Conservation (phyloP, 2,329 filamentous ascomycete genomes). For the Neofusicoccum ribis region DNA sequence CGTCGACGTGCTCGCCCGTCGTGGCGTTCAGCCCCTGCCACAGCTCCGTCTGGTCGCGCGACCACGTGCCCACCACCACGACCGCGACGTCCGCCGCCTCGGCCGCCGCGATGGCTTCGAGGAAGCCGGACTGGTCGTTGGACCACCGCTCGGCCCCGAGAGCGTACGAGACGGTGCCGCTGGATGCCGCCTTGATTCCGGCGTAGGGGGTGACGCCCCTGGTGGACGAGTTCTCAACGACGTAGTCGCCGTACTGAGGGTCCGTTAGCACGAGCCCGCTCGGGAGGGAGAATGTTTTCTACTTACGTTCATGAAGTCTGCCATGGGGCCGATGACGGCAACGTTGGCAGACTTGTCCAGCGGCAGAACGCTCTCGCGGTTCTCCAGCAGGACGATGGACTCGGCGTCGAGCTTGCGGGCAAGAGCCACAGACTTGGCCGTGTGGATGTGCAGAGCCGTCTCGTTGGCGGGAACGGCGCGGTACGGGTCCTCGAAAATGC, state of each 20-base stretch:
- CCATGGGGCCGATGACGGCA: slow-evolving; percentile 75
- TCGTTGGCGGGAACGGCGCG: slow-evolving; percentile 57
- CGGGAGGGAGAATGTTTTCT: background rate
- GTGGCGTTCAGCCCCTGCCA: slow-evolving; percentile 72
- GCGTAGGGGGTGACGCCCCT: slow-evolving; percentile 69
- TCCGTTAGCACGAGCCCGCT: background rate
- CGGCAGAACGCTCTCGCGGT: slow-evolving; percentile 64
- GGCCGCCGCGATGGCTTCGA: slow-evolving; percentile 65
- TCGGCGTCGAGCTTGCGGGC: slow-evolving; percentile 67
- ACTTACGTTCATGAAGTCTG: slow-evolving; percentile 67
- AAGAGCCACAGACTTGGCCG: slow-evolving; percentile 57
- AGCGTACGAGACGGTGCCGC: slow-evolving; percentile 64
- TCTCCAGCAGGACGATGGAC: slow-evolving; percentile 73
- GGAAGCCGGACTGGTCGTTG: slow-evolving; percentile 66
- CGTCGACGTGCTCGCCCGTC: slow-evolving; percentile 73
- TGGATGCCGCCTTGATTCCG: slow-evolving; percentile 61
- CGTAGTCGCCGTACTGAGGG: slow-evolving; percentile 68
- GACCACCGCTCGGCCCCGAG: slow-evolving; percentile 74
- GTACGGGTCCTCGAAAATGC: slow-evolving; percentile 71
- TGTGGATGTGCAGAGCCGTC: slow-evolving; percentile 63
- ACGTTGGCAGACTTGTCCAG: slow-evolving; percentile 66
- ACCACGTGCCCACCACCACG: slow-evolving; percentile 75
- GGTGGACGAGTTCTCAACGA: slow-evolving; percentile 64
- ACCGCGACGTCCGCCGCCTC: slow-evolving; percentile 69
- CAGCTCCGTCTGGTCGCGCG: slow-evolving; percentile 69